Conservation (phyloP, 208 protist genomes). For the Leishmania lainsoni region DNA sequence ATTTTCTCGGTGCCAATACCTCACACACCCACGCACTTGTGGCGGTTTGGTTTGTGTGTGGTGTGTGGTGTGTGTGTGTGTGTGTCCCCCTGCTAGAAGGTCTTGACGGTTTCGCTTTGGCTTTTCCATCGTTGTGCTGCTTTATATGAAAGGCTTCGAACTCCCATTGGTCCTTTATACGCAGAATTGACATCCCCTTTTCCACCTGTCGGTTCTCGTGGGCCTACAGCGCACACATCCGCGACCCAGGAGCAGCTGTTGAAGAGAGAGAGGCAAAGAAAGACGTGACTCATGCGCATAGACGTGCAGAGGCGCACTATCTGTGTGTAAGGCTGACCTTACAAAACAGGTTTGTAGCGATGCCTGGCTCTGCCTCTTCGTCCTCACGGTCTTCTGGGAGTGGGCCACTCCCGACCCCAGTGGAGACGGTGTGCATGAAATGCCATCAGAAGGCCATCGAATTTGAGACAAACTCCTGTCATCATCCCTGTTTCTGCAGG, state of each 20-base stretch:
- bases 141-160: neutral
- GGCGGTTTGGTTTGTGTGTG: neutral
- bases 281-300: neutral
- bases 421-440: slow-evolving; percentile 56
- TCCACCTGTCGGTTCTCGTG: neutral
- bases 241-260: neutral
- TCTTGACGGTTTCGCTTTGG: neutral
- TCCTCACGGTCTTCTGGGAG: slow-evolving; percentile 17
- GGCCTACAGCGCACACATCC: neutral
- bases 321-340: neutral
- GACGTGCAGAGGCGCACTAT: neutral
- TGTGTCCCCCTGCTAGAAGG: neutral
- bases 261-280: neutral
- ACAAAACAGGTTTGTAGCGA: neutral
- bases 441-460: slow-evolving; percentile 60
- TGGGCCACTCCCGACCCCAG: neutral
- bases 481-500: slow-evolving; percentile 80
- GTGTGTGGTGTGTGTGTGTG: neutral
- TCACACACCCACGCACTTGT: neutral
- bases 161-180: neutral
- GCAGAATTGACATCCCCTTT: neutral
- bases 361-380: slow-evolving; percentile 17
- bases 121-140: neutral
- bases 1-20: neutral
- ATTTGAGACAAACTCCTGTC: slow-evolving; percentile 76